Conservation (phyloP, 192 early-diverging fungal species). For the Coemansia reversa region DNA sequence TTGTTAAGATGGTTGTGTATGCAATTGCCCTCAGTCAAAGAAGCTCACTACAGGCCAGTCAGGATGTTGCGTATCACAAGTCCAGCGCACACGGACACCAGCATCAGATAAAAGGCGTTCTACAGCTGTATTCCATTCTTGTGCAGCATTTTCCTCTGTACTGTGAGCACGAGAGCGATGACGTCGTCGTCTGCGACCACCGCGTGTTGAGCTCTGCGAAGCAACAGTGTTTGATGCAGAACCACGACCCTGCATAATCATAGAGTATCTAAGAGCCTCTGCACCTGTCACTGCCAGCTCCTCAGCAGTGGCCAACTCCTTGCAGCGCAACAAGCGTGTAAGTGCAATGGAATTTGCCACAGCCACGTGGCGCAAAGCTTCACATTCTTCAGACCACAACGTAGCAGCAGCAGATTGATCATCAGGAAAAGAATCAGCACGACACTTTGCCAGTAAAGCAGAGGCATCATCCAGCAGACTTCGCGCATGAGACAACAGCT, state of each 20-base stretch:
- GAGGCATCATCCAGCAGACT: constrained; percentile 13
- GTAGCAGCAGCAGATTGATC: background rate
- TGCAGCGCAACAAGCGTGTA: constrained; percentile 11
- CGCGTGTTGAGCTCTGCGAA: too few species aligned
- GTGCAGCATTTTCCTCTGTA: background rate
- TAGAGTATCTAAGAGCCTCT: constrained; percentile 12
- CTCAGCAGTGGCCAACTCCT: background rate
- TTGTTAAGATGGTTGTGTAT: background rate
- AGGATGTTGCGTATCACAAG: too few species aligned
- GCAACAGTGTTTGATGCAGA: too few species aligned
- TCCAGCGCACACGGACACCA: too few species aligned
- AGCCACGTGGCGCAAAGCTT: constrained; percentile 15
- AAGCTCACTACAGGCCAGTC: too few species aligned
- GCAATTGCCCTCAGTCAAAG: too few species aligned
- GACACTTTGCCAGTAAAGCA: background rate
- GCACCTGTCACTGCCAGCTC: constrained; percentile 16
- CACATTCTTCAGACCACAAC: constrained; percentile 6
- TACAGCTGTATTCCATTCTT: too few species aligned
- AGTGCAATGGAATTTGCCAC: constrained; percentile 28
- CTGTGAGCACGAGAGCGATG: background rate
- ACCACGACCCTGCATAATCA: background rate
- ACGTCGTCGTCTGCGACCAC: constrained; percentile 4
- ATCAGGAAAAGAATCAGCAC: background rate
- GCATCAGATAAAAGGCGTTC: too few species aligned
- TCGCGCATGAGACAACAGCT: constrained; percentile 32